A percentile compares a stretch with the other conserved stretches of the same genome.
phyloP scores from a whole-genome alignment of 2,329 filamentous ascomycete species.

The Lojkania enalia region DNA sequence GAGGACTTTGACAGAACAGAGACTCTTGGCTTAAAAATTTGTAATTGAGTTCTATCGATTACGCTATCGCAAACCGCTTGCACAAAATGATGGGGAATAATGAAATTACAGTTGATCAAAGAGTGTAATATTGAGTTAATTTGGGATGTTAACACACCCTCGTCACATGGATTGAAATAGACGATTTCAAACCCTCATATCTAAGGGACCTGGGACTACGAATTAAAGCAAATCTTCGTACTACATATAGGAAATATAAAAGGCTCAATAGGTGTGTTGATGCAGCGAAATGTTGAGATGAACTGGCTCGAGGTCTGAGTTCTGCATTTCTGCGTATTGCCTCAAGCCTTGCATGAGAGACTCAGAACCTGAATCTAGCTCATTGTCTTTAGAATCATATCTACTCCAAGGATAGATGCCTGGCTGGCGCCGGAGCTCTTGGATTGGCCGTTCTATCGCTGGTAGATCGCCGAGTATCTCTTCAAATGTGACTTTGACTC shows the following conservation, averaged over 20 bases:
- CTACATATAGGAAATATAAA: not conserved
- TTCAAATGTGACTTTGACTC: not conserved
- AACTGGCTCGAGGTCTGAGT: not conserved
- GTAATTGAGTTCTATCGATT: no score
- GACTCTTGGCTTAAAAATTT: no score
- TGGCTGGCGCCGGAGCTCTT: not conserved
- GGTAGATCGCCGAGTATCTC: not conserved
- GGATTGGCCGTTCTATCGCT: no score
- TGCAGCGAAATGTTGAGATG: not conserved
- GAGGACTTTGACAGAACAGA: no score
- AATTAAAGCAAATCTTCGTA: not conserved
- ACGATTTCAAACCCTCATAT: no score
- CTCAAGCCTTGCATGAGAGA: not conserved
- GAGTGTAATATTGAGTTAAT: no score
- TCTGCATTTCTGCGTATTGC: not conserved
- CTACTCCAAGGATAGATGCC: not conserved
- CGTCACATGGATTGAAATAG: no score
- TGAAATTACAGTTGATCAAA: no score
- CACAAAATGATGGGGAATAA: no score
- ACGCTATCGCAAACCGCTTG: no score
- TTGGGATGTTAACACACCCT: no score
- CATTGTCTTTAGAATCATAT: not conserved
- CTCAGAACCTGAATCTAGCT: not conserved
- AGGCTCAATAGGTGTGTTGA: not conserved
- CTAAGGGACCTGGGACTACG: no score